Evolutionary conservation across 208 protist genomes (phyloP), one percentile per base, ranked within the genome.

Genomic region (Trichomonas tenax): DNA sequence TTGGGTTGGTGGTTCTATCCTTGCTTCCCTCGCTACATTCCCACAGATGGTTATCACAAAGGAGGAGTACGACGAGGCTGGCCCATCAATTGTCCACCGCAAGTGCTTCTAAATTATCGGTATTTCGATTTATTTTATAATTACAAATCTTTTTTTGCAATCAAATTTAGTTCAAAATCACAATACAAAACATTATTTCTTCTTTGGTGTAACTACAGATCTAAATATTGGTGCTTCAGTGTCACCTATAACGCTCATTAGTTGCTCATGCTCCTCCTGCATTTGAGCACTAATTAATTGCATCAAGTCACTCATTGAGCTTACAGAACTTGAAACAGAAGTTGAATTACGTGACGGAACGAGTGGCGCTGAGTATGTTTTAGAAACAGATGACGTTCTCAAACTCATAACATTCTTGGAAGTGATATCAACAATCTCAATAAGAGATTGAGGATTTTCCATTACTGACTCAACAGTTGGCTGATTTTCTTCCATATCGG

Each of bases 41-140:
- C 97, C 97, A 84, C 96, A 97, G 41, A 97, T 97, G 82, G 97
- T 97, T 96, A 97, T 97, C 44, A 97, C 96, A 34, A 97, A 97
- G 82, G 36, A 96, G 21, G 97, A 97, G 90, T 97, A 97, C 86
- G 96, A 97, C 90, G 97, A 97, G 95, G 49, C 48, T 81, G 97
- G 97, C 6, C 86, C 97, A 11, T 0, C 8, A 36, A 97, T 97
- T 63, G 96, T 97, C 31, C 82, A 97, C 44, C 45, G 96, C 38
- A 97, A 97, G 86, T 97, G 96, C 96, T 96, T 97, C 93, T 97
- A 97, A 86, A 36, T 36, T 82, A 36, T 82, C 23, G 31, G 23
- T 82, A 36, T 82, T 82, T 82, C 63, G 46, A 51, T 51, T 51
- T 51, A 3, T 51, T 51, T 51, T 15, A 15, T 15, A 51, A 15